Conservation (phyloP, 306 rosid genomes). For the Lathyrus aphaca region DNA sequence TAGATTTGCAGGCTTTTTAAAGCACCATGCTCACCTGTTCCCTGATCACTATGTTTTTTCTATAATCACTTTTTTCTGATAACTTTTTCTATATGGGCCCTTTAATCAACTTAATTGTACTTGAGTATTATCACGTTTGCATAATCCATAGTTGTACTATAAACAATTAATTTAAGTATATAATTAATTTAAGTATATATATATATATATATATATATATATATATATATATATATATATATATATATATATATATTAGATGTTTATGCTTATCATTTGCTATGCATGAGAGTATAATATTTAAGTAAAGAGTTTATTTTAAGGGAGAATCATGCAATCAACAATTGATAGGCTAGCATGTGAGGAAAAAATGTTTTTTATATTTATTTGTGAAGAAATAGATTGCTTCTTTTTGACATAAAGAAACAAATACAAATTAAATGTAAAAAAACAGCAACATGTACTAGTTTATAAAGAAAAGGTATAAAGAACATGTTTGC, state of each 20-base stretch:
- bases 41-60: constrained; percentile 42
- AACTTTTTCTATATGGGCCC: constrained; percentile 43
- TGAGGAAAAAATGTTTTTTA: not conserved
- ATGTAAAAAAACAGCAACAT: constrained; percentile 20
- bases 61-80: constrained; percentile 36
- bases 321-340: constrained; percentile 36
- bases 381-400: not conserved
- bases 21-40: constrained; percentile 73
- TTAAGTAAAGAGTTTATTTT: constrained; percentile 32
- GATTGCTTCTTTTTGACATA: constrained; percentile 31
- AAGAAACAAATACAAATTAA: constrained; percentile 1
- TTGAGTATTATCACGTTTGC: constrained; percentile 43
- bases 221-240: too few species aligned
- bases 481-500: constrained; percentile 31
- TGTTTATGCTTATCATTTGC: constrained; percentile 37
- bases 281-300: constrained; percentile 35
- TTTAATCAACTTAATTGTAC: constrained; percentile 25
- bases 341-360: constrained; percentile 39
- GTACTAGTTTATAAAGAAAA: constrained; percentile 31
- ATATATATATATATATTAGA: not conserved
- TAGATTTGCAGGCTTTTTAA: constrained; percentile 68
- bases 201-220: too few species aligned
- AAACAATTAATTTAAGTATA: constrained; percentile 14
- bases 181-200: too few species aligned
- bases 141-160: constrained; percentile 20